phyloP scores from a whole-genome alignment of 208 protist genomes.

The Acanthamoeba culbertsoni region DNA sequence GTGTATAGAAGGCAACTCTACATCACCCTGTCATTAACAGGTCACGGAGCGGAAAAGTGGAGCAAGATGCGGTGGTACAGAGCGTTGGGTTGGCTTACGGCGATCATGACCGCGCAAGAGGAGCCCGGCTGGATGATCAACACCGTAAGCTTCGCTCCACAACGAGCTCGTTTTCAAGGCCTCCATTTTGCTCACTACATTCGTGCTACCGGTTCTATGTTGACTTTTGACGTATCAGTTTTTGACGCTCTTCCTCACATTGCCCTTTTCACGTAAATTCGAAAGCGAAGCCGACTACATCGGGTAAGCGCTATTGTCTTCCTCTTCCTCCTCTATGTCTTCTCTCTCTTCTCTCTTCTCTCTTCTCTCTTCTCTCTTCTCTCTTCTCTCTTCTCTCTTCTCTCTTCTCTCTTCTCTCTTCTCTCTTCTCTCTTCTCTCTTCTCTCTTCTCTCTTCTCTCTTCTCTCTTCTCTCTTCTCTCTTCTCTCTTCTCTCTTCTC shows the following conservation, averaged over 20 bases:
- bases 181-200: background rate
- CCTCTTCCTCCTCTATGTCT: background rate
- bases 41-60: conserved; percentile 45
- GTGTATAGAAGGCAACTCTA: too few species aligned
- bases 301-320: conserved; percentile 29
- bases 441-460: background rate
- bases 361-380: background rate
- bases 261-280: conserved; percentile 9
- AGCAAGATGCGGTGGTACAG: background rate
- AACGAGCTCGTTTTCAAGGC: too few species aligned
- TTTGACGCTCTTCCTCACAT: conserved; percentile 27
- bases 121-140: conserved; percentile 44
- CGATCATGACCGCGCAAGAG: background rate
- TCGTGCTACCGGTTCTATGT: too few species aligned
- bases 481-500: background rate
- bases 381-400: background rate
- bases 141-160: background rate
- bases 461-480: background rate
- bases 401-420: background rate
- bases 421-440: background rate
- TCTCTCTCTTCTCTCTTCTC: background rate
- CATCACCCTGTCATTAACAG: too few species aligned
- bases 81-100: background rate
- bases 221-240: conserved; percentile 6
- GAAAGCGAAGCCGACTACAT: conserved; percentile 57